Evolutionary conservation across 2,329 filamentous ascomycete genomes (phyloP).

Genomic region (Trichophyton verrucosum): DNA sequence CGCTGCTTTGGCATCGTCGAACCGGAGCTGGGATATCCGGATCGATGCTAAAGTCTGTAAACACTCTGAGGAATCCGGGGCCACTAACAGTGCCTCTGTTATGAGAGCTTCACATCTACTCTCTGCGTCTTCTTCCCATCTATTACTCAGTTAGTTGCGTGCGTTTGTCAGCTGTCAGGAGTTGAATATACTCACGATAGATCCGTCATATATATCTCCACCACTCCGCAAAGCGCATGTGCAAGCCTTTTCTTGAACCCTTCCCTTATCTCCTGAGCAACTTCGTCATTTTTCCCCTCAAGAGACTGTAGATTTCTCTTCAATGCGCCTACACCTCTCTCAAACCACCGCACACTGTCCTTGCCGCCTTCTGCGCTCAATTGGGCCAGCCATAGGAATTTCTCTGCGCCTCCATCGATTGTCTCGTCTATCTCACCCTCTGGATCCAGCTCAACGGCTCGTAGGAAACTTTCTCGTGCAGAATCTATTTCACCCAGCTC

Average conservation of each 20-base stretch:
- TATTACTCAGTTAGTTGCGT: slow-evolving; percentile 15
- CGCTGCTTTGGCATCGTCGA: slow-evolving; percentile 68
- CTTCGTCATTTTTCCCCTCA: slow-evolving; percentile 35
- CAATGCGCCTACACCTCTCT: slow-evolving; percentile 56
- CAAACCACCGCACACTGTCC: slow-evolving; percentile 50
- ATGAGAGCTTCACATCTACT: slow-evolving; percentile 73
- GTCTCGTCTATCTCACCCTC: slow-evolving; percentile 59
- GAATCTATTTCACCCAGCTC: slow-evolving; percentile 70
- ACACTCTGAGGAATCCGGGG: slow-evolving; percentile 71
- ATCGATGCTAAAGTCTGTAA: slow-evolving; percentile 92
- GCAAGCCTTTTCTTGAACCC: slow-evolving; percentile 74
- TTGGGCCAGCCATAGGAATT: slow-evolving; percentile 90
- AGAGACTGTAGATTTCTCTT: slow-evolving; percentile 57
- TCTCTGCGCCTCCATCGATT: slow-evolving; percentile 73
- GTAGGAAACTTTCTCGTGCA: slow-evolving; percentile 59
- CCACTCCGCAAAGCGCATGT: slow-evolving; percentile 83
- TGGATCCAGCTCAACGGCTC: slow-evolving; percentile 62
- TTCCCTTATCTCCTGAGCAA: slow-evolving; percentile 36
- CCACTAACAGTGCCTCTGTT: slow-evolving; percentile 78
- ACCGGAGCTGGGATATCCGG: slow-evolving; percentile 71
- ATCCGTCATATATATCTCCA: slow-evolving; percentile 98
- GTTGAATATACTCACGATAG: slow-evolving; percentile 49
- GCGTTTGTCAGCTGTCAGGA: neutral
- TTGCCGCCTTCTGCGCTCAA: slow-evolving; percentile 54
- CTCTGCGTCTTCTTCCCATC: slow-evolving; percentile 80